Evolutionary conservation across 2,329 filamentous ascomycete species (phyloP).

Genomic region (Trichoderma sp.): DNA sequence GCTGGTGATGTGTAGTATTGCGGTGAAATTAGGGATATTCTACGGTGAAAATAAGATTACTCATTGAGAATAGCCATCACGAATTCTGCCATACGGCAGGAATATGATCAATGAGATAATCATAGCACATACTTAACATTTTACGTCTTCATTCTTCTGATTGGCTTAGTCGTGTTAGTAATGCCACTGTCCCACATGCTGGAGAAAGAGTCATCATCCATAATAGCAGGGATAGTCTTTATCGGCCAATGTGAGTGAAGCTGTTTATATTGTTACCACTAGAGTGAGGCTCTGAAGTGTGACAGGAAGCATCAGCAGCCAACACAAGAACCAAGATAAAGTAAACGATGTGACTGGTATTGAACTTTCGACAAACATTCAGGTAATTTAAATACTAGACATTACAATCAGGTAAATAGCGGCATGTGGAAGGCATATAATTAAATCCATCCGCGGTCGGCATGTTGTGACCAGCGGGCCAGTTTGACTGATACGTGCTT

Average conservation of each 20-base stretch:
- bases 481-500: neutral
- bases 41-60: too few species aligned
- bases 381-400: neutral
- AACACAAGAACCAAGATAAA: neutral
- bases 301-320: neutral
- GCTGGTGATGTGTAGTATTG: too few species aligned
- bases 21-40: too few species aligned
- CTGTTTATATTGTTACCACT: neutral
- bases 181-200: neutral
- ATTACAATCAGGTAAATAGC: neutral
- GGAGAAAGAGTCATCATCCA: neutral
- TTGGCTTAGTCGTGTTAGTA: neutral
- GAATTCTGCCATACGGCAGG: neutral
- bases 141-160: neutral
- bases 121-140: too few species aligned
- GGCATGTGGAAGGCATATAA: neutral
- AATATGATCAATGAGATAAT: neutral
- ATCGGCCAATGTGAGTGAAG: neutral
- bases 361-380: neutral
- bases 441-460: neutral
- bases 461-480: neutral
- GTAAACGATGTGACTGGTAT: neutral
- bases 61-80: neutral
- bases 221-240: neutral
- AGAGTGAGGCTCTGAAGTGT: neutral